Evolutionary conservation across 1,284 basidiomycete genomes (phyloP).

Genomic region (Trichosporon faecale): DNA sequence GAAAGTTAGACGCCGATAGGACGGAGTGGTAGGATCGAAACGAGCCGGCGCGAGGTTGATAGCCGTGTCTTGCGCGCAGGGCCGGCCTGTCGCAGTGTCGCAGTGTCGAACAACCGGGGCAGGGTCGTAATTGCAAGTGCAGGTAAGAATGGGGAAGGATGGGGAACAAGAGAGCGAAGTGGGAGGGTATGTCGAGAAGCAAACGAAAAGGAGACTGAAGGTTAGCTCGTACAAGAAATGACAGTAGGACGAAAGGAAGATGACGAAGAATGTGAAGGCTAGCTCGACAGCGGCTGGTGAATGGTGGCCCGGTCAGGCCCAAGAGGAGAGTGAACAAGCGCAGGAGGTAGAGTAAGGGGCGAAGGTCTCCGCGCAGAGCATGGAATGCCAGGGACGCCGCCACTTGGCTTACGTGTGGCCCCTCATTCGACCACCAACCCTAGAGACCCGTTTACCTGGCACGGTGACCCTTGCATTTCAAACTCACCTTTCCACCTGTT

Average conservation of each 20-base stretch:
- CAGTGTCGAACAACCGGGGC: not conserved
- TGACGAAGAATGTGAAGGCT: not conserved
- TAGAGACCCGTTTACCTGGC: not conserved
- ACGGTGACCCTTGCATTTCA: not conserved
- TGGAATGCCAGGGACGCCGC: slow-evolving; percentile 3
- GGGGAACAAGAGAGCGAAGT: not conserved
- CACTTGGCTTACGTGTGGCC: slow-evolving; percentile 10
- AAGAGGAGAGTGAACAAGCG: not conserved
- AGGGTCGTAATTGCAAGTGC: not conserved
- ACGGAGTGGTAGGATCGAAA: not conserved
- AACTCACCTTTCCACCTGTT: not conserved
- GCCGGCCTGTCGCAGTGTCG: not conserved
- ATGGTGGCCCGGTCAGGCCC: not conserved
- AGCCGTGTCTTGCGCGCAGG: not conserved
- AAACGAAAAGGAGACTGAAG: not conserved
- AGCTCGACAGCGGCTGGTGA: too few relatives aligned
- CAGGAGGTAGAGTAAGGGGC: not conserved
- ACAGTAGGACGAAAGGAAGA: not conserved
- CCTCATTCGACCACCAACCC: not conserved
- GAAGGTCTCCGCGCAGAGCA: not conserved
- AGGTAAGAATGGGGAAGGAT: not conserved
- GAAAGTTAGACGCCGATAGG: too few relatives aligned
- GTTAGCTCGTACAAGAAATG: not conserved
- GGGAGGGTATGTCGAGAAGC: not conserved
- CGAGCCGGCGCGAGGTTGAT: not conserved